Conservation (phyloP, 2,329 filamentous ascomycete species). For the Talaromyces sp. region DNA sequence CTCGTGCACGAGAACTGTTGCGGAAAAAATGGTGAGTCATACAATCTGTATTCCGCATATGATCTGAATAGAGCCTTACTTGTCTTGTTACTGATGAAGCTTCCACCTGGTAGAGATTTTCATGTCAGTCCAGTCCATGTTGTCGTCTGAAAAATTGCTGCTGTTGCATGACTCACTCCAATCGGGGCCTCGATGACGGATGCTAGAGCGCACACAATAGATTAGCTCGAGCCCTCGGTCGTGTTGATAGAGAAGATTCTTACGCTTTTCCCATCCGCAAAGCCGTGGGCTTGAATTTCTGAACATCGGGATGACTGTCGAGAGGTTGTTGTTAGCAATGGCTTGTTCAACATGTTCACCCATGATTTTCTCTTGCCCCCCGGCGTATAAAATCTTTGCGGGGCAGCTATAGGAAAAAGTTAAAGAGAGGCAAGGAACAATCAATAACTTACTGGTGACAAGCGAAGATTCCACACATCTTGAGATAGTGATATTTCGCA, state of each 20-base stretch:
- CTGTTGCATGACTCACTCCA: conserved; percentile 70
- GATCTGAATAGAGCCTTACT: conserved; percentile 51
- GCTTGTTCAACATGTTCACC: conserved; percentile 2
- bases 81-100: conserved; percentile 82
- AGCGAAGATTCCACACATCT: conserved; percentile 96
- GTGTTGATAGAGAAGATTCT: conserved; percentile 39
- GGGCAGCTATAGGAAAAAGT: conserved; percentile 16
- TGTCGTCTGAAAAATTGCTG: not conserved
- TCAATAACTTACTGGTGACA: conserved; percentile 71
- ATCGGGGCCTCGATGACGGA: conserved; percentile 95
- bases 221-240: conserved; percentile 17
- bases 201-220: conserved; percentile 48
- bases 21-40: conserved; percentile 26
- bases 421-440: not conserved
- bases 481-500: conserved; percentile 37
- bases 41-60: not conserved
- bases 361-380: conserved; percentile 1
- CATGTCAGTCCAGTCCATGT: conserved; percentile 21
- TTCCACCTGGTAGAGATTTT: conserved; percentile 63
- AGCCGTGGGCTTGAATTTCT: conserved; percentile 93
- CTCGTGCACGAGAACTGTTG: conserved; percentile 86
- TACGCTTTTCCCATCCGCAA: conserved; percentile 92
- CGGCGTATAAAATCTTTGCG: not conserved
- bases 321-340: conserved; percentile 22
- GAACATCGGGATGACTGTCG: conserved; percentile 77